Evolutionary conservation across 176 grass and related monocot species (phyloP), one percentile per base, ranked within the genome.

Genomic region (Puya raimondii): DNA sequence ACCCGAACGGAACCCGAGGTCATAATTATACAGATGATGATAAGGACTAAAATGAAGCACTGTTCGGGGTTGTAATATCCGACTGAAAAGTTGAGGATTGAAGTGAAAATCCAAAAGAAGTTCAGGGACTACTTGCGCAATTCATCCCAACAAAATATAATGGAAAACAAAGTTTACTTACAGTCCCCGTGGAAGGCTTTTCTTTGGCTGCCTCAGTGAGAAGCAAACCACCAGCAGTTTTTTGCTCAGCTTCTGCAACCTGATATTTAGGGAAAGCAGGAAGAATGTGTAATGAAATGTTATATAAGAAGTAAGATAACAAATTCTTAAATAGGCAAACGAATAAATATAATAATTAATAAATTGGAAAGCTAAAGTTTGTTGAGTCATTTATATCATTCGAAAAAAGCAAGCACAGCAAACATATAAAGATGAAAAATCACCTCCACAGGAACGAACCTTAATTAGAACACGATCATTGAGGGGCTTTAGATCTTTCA

Each of bases 161-260:
- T 47, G 18, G 11, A 66, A 61, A 16, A 63, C 8, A 10, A 48
- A 72, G 56, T 17, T 26, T 18, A 84, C 80, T 80, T 16, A 96
- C 88, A 65, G 66, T 91, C 73, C 91, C 91, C 13, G 88, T 84
- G 16, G 91, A 96, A 51, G 91, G 88, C 69, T 88, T 91, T 71
- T 91, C 91, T 70, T 91, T 88, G 0, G 78, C 64, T 50, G 82
- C 80, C 77, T 88, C 69, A 0, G 91, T 88, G 27, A 96, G 86
- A 49, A 86, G 77, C 48, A 96, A 80, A 3, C 88, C 91, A 11
- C 88, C 88, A 1, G 83, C 69, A 58, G 85, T 96, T 75, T 78
- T 96, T 47, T 88, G 83, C 81, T 96, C 91, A 65, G 70, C 91
- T 78, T 84, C 72, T 72, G 85, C 85, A 52, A 96, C 88, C 88